A percentile compares a stretch with the other conserved stretches of the same genome.
phyloP scores from a whole-genome alignment of 805 yeast species.

The Starmerella bombi region DNA sequence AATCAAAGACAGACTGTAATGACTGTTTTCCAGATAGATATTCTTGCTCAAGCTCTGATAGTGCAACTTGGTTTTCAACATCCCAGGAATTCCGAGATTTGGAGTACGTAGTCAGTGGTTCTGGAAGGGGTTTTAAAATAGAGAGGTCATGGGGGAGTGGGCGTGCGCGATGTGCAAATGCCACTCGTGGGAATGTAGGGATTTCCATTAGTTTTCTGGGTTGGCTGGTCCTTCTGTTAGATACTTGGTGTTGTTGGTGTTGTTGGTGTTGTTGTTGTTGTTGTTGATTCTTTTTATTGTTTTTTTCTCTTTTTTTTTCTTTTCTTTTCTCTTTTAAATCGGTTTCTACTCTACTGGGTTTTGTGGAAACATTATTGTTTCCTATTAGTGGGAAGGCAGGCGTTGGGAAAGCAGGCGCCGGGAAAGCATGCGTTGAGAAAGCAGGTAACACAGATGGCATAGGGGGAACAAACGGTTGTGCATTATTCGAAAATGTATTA shows the following conservation, averaged over 20 bases:
- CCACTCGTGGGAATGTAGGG: slow-evolving; percentile 6
- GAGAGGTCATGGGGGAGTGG: slow-evolving; percentile 8
- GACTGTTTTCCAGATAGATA: slow-evolving; percentile 34
- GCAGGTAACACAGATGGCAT: no score
- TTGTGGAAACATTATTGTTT: no score
- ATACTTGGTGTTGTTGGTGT: background rate
- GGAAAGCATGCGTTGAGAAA: no score
- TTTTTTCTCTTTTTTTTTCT: background rate
- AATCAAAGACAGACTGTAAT: slow-evolving; percentile 56
- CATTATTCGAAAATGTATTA: no score
- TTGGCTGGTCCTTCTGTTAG: background rate
- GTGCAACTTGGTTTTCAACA: slow-evolving; percentile 47
- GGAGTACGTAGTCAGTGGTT: slow-evolving; percentile 6
- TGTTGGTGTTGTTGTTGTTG: background rate
- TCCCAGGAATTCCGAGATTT: slow-evolving; percentile 45
- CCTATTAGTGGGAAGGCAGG: no score
- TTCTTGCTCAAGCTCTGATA: slow-evolving; percentile 40
- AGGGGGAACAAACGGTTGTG: no score
- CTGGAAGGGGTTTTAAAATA: slow-evolving; percentile 12
- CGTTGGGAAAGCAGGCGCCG: no score
- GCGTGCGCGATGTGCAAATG: slow-evolving; percentile 2
- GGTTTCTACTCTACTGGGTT: background rate
- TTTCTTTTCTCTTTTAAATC: background rate
- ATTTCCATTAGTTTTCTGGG: background rate
- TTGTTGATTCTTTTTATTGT: background rate